Base-by-base conservation (phyloP, 2,329 filamentous ascomycete species). In the Calonectria montana region DNA sequence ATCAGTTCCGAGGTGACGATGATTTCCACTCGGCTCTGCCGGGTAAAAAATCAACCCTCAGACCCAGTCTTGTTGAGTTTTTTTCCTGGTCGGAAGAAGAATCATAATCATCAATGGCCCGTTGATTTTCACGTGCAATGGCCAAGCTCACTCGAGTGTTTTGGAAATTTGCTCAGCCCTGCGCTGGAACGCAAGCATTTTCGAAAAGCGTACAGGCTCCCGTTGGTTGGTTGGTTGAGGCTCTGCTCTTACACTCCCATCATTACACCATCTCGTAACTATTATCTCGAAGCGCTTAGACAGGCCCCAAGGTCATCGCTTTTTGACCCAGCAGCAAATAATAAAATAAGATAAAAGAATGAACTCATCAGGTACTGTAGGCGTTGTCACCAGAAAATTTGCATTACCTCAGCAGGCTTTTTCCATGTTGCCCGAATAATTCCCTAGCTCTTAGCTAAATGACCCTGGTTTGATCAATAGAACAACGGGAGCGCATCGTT, bases 31-130 rank as follows among this genome's bases (percentile, higher is more conserved):
- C 45, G 31, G 45, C 27, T 9, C 23, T 23, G 66, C 66, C 55
- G 66, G 59, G 31, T 55, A 65, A 59, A 67, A 48, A 43, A 31
- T 67, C 29, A 59, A 23, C 50, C 65, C 41, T 45, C 9, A 35
- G 13, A 23, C 35, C 41, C 65, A n/a, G 18, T 21, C 9, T n/a
- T 43, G 47, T 25, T 31, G 16, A 59, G 13, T 25, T 8, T 39
- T 59, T 59, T 59, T 59, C 53, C 53, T 59, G 15, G 3, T 0
- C 23, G 7, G 21, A 39, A 21, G 8, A 18, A 13, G 13, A 23
- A 5, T 57, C 29, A n/a, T 21, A 39, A 23, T 8, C 25, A 39
- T 15, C 7, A 59, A 25, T 57, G 31, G 6, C 35, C 53, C 31
- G 21, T 59, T 35, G 5, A 35, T 18, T 59, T 37, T 21, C 31